phyloP scores from a whole-genome alignment of 805 yeast genomes.

The Brettanomyces custersianus region DNA sequence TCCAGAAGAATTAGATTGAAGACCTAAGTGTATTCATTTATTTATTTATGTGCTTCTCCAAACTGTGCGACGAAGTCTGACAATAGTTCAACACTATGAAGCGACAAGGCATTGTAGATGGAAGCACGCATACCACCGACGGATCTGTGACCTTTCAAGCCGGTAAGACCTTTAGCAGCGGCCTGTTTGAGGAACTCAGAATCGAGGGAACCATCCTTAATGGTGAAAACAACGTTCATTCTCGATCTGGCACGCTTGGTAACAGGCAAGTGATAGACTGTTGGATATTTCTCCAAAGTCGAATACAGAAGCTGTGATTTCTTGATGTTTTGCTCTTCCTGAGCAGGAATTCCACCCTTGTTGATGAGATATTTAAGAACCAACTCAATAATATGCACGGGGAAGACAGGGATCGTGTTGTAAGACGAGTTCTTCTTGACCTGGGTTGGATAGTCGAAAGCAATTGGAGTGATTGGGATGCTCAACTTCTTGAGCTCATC shows the following conservation, averaged over 20 bases:
- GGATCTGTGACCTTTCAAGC: constrained; percentile 91
- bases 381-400: constrained; percentile 75
- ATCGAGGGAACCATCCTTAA: constrained; percentile 51
- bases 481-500: constrained; percentile 48
- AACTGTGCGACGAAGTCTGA: constrained; percentile 51
- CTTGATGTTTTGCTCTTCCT: constrained; percentile 43
- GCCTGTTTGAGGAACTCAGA: constrained; percentile 65
- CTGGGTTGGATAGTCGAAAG: constrained; percentile 78
- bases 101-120: constrained; percentile 76
- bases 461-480: constrained; percentile 82
- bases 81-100: constrained; percentile 48
- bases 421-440: constrained; percentile 87
- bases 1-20: not conserved
- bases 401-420: constrained; percentile 92
- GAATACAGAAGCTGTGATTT: constrained; percentile 62
- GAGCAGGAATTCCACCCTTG: constrained; percentile 65
- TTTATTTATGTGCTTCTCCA: constrained; percentile 32
- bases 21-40: not conserved
- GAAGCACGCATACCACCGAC: constrained; percentile 97
- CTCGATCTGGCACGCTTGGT: constrained; percentile 57
- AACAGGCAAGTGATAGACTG: constrained; percentile 60
- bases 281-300: constrained; percentile 58
- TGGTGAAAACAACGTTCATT: constrained; percentile 90
- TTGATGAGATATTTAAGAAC: constrained; percentile 56
- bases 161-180: constrained; percentile 47